A percentile compares a stretch with the other conserved stretches of the same genome.
Conservation (phyloP, 139 green algal genomes). For the Volvox reticuliferus region DNA sequence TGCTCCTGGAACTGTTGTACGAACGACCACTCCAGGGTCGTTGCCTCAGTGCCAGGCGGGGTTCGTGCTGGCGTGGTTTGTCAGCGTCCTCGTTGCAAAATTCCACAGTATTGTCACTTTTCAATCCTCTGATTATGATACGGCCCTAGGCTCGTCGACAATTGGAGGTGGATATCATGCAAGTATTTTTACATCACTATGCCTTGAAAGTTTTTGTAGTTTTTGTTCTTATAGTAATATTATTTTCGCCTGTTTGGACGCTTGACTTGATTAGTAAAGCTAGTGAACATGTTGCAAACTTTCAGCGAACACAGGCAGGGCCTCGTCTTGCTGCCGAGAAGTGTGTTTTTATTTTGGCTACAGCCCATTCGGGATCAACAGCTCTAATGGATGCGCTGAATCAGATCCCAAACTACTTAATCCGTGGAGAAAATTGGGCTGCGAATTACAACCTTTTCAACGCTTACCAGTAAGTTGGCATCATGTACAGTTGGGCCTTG, state of each 20-base stretch:
- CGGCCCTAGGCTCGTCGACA: no score
- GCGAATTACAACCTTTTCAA: constrained; percentile 26
- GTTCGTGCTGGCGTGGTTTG: no score
- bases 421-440: constrained; percentile 24
- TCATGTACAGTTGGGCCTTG: background rate
- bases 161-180: no score
- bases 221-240: background rate
- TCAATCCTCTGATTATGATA: no score
- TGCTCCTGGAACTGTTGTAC: no score
- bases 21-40: no score
- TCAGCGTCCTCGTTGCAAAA: no score
- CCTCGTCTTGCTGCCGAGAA: background rate
- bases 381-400: constrained; percentile 21
- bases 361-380: background rate
- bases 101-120: no score
- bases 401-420: constrained; percentile 24
- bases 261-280: background rate
- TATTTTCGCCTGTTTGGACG: background rate
- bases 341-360: constrained; percentile 20
- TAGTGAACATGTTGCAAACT: background rate
- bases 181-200: no score
- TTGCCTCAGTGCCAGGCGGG: no score
- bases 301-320: background rate
- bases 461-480: constrained; percentile 6
- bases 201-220: background rate